Base-by-base conservation (phyloP, 768 basidiomycete genomes). In the Lactarius sp. region DNA sequence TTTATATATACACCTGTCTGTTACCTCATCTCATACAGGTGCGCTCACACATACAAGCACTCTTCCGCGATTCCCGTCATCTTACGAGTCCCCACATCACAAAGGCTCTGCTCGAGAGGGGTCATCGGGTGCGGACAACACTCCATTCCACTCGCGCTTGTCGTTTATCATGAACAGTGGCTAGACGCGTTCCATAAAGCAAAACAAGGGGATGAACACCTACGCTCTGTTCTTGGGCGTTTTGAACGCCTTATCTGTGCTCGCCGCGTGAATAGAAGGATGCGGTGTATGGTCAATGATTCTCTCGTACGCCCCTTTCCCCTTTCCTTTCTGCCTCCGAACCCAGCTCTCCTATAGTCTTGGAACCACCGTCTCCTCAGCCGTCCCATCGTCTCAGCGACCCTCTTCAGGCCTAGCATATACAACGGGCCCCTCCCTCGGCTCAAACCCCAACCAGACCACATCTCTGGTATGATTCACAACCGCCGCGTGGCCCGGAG, bases 391-490 rank as follows among this genome's bases (percentile, higher is more conserved):
- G 73, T 92, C 62, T 92, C 90, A 7, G 89, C 92, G 5, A 80
- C 79, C 2, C 82, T 83, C 71, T 71, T 92, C n/a, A 84, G n/a
- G n/a, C n/a, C n/a, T n/a, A n/a, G n/a, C n/a, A n/a, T n/a, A n/a
- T n/a, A n/a, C n/a, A n/a, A n/a, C n/a, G 78, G 75, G 0, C 90
- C 92, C 1, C 80, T 97, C 14, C 92, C 92, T 0, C 84, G 90
- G 0, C 76, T 97, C 68, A 84, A 81, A 46, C 92, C 90, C 0
- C 92, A 96, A 66, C 94, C 95, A 0, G 68, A 75, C 5, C 77
- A 80, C n/a, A 81, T 94, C 51, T 79, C 82, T 1, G 80, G 82
- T 72, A 91, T 94, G 77, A 90, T 95, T 39, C 71, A 75, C 47
- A 73, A 75, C 16, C 77, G 87, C 2, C 75, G 80, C 16, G 65